Percentiles rank a stretch among this genome's conserved stretches.
Evolutionary conservation across 306 rosid species (phyloP).

Genomic region (Cucumis melo): DNA sequence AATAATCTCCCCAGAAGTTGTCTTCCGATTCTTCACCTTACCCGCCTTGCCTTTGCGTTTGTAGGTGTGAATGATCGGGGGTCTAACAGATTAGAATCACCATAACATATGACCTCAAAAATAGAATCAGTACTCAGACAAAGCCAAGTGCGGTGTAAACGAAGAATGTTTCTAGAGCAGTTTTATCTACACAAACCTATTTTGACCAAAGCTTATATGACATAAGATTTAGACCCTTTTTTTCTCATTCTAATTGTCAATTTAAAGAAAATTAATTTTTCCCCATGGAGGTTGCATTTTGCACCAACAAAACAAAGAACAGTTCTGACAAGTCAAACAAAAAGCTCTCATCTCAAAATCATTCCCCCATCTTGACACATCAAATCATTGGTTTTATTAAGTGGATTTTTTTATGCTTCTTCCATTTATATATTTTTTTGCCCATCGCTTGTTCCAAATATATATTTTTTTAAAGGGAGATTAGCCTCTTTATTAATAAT

Average conservation of each 20-base stretch:
- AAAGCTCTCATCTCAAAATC: background rate
- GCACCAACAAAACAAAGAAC: background rate
- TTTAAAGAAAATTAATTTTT: background rate
- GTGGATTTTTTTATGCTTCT: background rate
- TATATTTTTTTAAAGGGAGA: no score
- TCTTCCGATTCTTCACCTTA: no score
- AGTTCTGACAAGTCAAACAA: no score
- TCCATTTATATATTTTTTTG: background rate
- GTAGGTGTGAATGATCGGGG: no score
- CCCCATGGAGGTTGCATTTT: background rate
- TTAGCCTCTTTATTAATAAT: no score
- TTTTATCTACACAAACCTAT: background rate
- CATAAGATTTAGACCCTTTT: background rate
- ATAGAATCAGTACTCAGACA: background rate
- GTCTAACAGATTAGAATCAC: background rate
- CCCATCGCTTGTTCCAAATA: background rate
- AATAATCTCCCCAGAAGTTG: no score
- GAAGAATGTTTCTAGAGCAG: background rate
- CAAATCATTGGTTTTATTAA: background rate
- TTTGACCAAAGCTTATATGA: background rate
- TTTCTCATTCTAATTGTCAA: background rate
- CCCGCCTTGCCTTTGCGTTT: no score
- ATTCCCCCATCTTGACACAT: background rate
- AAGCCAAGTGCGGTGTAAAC: background rate
- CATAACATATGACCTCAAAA: background rate